Conservation (phyloP, 257 asterid genomes). For the Nicotiana obtusifolia region DNA sequence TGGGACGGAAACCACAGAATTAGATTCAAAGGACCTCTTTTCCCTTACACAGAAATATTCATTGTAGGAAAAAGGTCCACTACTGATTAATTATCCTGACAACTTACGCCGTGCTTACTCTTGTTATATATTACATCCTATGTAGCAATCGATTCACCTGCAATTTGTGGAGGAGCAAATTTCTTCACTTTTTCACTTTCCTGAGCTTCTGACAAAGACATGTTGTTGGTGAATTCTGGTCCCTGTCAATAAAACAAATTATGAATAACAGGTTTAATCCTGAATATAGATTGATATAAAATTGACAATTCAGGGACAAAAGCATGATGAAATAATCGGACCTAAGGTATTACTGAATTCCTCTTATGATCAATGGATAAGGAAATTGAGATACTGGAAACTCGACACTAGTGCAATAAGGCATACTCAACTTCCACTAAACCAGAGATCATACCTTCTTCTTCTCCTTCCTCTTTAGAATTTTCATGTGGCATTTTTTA, state of each 20-base stretch:
- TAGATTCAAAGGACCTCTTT: background rate
- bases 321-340: background rate
- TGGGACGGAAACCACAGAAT: background rate
- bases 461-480: slow-evolving; percentile 75
- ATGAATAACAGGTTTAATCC: background rate
- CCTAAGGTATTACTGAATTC: background rate
- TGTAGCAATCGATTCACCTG: slow-evolving; percentile 16
- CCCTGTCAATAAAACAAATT: slow-evolving; percentile 20
- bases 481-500: slow-evolving; percentile 87
- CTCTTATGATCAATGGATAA: background rate
- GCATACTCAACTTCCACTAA: background rate
- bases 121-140: background rate
- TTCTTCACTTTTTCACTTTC: slow-evolving; percentile 18
- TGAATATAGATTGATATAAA: background rate
- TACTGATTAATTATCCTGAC: background rate
- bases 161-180: slow-evolving; percentile 7
- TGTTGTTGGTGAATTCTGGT: slow-evolving; percentile 10
- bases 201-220: slow-evolving; percentile 10
- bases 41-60: background rate
- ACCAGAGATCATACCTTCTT: slow-evolving; percentile 38
- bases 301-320: background rate
- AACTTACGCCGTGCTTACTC: background rate
- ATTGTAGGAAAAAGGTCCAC: background rate
- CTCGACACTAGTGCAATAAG: background rate
- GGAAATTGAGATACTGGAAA: background rate